Conservation (phyloP, 305 asterid genomes). For the Vinca major region DNA sequence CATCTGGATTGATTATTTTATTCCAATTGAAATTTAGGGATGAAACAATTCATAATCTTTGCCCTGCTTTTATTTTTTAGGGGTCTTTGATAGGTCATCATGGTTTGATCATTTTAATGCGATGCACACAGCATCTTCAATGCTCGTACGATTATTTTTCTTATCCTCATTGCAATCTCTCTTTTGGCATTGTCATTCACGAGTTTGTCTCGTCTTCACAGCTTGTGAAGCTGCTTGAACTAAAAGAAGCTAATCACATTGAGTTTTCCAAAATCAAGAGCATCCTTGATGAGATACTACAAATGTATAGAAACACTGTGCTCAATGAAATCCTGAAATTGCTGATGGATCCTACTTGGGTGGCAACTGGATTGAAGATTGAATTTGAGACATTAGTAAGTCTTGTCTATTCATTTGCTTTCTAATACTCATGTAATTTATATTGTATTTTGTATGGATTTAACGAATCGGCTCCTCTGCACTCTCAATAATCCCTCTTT, state of each 20-base stretch:
- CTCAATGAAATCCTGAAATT: slow-evolving; percentile 51
- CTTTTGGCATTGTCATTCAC: not conserved
- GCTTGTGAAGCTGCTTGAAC: slow-evolving; percentile 94
- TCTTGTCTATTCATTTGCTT: slow-evolving; percentile 9
- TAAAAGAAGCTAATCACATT: slow-evolving; percentile 91
- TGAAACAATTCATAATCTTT: not conserved
- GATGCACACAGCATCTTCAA: no score
- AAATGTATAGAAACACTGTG: slow-evolving; percentile 44
- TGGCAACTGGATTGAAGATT: slow-evolving; percentile 79
- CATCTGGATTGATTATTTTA: not conserved
- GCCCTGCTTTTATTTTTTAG: not conserved
- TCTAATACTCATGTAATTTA: not conserved
- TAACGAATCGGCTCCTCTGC: not conserved
- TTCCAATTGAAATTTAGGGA: not conserved
- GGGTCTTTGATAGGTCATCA: not conserved
- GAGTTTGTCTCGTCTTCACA: slow-evolving; percentile 27
- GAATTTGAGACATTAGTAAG: slow-evolving; percentile 74
- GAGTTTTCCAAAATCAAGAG: slow-evolving; percentile 90
- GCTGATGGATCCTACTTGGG: slow-evolving; percentile 87
- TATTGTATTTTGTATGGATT: not conserved
- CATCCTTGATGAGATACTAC: slow-evolving; percentile 66
- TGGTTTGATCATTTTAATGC: no score
- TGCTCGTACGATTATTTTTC: slow-evolving; percentile 2
- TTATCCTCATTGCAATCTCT: not conserved
- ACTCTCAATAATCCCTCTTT: not conserved